These are phyloP conservation scores for Afroboletus lepidellus DNA, from an alignment of 1,284 basidiomycete genomes.

Conservation along the genomic window DNA sequence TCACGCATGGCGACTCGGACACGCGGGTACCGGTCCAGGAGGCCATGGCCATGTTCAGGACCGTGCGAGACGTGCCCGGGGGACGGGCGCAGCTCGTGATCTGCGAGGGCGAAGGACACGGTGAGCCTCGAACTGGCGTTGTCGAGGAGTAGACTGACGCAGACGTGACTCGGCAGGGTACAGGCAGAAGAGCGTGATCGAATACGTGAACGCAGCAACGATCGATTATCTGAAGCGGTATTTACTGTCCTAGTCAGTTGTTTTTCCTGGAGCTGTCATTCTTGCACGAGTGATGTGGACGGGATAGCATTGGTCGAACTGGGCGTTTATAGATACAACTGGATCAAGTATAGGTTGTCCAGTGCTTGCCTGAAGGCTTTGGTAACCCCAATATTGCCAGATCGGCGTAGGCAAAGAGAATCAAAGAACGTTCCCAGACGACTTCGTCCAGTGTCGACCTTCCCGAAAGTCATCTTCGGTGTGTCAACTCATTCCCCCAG, in stretches of 20 bases:
- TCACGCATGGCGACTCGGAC: constrained; percentile 41
- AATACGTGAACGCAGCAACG: constrained; percentile 38
- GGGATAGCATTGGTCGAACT: not conserved
- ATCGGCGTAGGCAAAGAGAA: too few species aligned
- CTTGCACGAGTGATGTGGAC: not conserved
- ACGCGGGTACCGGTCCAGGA: constrained; percentile 37
- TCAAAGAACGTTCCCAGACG: too few species aligned
- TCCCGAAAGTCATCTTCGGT: too few species aligned
- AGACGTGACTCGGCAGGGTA: constrained; percentile 29
- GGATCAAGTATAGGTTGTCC: not conserved
- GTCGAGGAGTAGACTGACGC: constrained; percentile 1
- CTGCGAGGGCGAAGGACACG: constrained; percentile 41
- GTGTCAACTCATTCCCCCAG: too few species aligned
- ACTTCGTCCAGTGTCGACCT: too few species aligned
- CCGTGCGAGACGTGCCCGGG: constrained; percentile 16
- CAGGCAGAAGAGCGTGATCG: constrained; percentile 41
- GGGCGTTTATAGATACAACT: constrained; percentile 1
- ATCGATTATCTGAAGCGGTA: constrained; percentile 35
- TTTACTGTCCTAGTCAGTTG: constrained; percentile 22
- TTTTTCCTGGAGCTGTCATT: not conserved
- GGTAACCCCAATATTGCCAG: too few species aligned
- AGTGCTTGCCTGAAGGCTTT: too few species aligned
- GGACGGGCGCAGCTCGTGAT: constrained; percentile 34
- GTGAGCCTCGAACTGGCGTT: constrained; percentile 20
- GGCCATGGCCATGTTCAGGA: constrained; percentile 29